A percentile compares a stretch with the other conserved stretches of the same genome.
Conservation (phyloP, 2,329 filamentous ascomycete species). For the Aspergillus brunneoviolaceus region DNA sequence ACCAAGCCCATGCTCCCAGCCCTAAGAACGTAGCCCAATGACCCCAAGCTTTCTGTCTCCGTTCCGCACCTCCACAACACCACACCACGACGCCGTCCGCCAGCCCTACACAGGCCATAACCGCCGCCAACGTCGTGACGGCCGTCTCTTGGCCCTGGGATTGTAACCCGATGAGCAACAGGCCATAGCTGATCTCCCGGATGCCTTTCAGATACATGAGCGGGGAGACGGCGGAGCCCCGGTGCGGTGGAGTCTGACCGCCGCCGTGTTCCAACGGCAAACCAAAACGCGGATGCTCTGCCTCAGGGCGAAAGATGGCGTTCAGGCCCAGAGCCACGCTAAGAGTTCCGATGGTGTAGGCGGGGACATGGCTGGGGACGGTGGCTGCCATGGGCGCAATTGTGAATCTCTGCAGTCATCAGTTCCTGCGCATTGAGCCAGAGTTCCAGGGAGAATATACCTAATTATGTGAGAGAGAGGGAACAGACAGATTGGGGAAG, state of each 20-base stretch:
- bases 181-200: conserved; percentile 19
- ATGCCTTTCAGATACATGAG: conserved; percentile 20
- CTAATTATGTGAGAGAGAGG: too few relatives aligned
- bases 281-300: conserved; percentile 11
- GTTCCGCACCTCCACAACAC: conserved; percentile 7
- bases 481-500: too few relatives aligned
- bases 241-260: not conserved
- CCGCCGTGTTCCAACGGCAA: conserved; percentile 3
- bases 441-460: too few relatives aligned
- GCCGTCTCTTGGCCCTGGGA: conserved; percentile 11
- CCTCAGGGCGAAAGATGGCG: conserved; percentile 5
- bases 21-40: conserved; percentile 11
- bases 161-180: conserved; percentile 14
- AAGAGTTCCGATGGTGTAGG: conserved; percentile 4
- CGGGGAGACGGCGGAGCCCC: conserved; percentile 5
- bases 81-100: conserved; percentile 16
- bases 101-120: conserved; percentile 10
- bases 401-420: too few relatives aligned
- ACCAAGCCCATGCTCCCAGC: conserved; percentile 13
- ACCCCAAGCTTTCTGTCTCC: conserved; percentile 14
- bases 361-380: not conserved
- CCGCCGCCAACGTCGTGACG: conserved; percentile 11
- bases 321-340: conserved; percentile 6
- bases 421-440: too few relatives aligned
- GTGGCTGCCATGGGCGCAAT: too few relatives aligned